Evolutionary conservation across 2,329 filamentous ascomycete species (phyloP), one percentile per base, ranked within the genome.

Genomic region (Fusarium torulosum): DNA sequence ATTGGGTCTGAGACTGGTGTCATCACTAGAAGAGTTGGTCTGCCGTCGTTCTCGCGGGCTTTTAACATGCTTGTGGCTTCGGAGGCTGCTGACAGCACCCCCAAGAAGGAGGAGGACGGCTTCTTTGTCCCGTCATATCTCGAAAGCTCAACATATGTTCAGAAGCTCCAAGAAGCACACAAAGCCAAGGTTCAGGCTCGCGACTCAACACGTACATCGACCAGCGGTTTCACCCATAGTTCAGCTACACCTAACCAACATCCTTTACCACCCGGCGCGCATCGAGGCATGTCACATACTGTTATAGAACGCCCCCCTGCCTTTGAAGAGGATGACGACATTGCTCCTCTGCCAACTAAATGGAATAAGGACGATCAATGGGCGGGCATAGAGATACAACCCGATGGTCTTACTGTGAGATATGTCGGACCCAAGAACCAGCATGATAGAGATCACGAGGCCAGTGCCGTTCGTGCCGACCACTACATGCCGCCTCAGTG

Each of bases 91-190:
- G 74, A 78, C 31, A 63, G 56, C 44, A 66, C 66, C 40, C 42
- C 74, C 69, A 67, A 73, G 17, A 65, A 71, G 52, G 65, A 71
- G 10, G 73, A 75, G 2, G 74, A 83, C 59, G 72, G 78, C 59
- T 95, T 95, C 82, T 94, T 97, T 78, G 85, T 90, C 13, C 95
- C 95, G 1, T 94, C 93, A 7, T 97, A 97, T 79, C 85, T 98
- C 43, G 84, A 85, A 70, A 88, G 88, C 38, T 95, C 93, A 15
- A 87, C 88, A 73, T 94, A 97, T 78, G 88, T 95, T 53, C 86
- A 91, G 72, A 89, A 87, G 76, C 84, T 97, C 46, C 88, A 91
- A 72, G 89, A 92, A 63, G 87, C 86, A 58, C 86, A 94, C 76
- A 86, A 83, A 76, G 84, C 86, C 45, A 91, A 86, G 75, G 56